Base-by-base conservation (phyloP, 805 yeast species). In the Brettanomyces anomalus region DNA sequence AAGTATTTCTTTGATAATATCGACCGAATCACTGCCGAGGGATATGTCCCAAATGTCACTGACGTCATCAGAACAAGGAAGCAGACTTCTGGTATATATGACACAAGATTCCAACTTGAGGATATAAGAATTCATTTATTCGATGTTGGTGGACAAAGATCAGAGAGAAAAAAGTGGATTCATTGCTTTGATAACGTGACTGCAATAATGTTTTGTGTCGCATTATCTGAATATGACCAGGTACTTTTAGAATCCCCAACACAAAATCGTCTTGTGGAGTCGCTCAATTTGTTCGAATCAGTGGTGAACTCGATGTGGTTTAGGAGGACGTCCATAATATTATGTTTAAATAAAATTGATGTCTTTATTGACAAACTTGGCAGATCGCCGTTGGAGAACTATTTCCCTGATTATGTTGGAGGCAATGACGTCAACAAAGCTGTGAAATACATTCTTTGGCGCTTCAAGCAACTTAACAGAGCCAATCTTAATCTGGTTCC, bases 101-200 rank as follows among this genome's bases (percentile, higher is more conserved):
- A 88, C 58, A 79, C 86, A 45, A 71, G 74, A 44, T 85, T 89
- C 54, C 79, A 78, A 46, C 73, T 88, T 76, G 87, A 84, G 37
- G 79, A 77, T 21, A 58, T 80, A 34, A 72, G 73, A 52, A 65
- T 81, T 40, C 85, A 79, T 53, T 68, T 82, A 52, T 79, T 69
- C 56, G 97, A 89, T 61, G 96, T 89, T 39, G 97, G 97, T 49
- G 97, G 97, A 2, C 98, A 93, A 63, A 71, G 98, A 54, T 79
- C 94, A 3, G 98, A 93, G 66, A 79, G 98, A 42, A 85, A 85
- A 56, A 90, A 93, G 62, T 93, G 98, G 98, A 88, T 93, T 48
- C 94, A 93, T 63, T 86, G 96, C 57, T 93, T 93, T 55, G 96
- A 88, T 61, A 87, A 88, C 53, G 96, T 89, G 30, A 84, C 96